A percentile compares a stretch with the other conserved stretches of the same genome.
Conservation (phyloP, 108 stramenopile genomes). For the Skeletonema costatum region DNA sequence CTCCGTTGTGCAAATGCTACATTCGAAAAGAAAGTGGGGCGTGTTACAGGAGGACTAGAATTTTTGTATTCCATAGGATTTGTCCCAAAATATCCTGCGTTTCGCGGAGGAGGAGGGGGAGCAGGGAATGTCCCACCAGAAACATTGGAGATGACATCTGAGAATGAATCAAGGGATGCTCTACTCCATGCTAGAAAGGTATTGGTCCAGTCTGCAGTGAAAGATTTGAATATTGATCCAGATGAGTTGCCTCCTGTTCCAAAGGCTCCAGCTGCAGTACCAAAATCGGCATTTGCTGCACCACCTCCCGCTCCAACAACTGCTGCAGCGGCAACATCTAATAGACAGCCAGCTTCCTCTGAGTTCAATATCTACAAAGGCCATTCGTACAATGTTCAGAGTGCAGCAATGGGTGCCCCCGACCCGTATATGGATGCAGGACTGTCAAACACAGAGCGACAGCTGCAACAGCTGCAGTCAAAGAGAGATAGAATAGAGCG, state of each 20-base stretch:
- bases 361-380: slow-evolving; percentile 72
- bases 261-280: slow-evolving; percentile 14
- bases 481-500: slow-evolving; percentile 65
- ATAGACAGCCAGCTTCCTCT: slow-evolving; percentile 4
- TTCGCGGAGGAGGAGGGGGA: slow-evolving; percentile 8
- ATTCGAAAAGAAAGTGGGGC: slow-evolving; percentile 61
- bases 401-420: slow-evolving; percentile 64
- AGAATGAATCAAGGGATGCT: slow-evolving; percentile 43
- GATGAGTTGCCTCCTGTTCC: slow-evolving; percentile 48
- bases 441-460: slow-evolving; percentile 49
- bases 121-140: slow-evolving; percentile 1
- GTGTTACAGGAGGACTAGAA: slow-evolving; percentile 54
- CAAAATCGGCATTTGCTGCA: slow-evolving; percentile 4
- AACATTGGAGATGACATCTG: slow-evolving; percentile 36
- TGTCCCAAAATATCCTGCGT: slow-evolving; percentile 26
- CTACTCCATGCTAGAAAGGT: slow-evolving; percentile 49
- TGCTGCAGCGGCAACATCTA: neutral
- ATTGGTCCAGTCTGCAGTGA: slow-evolving; percentile 45
- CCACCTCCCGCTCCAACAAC: neutral
- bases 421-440: slow-evolving; percentile 51
- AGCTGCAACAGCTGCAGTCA: slow-evolving; percentile 44
- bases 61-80: slow-evolving; percentile 77
- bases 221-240: slow-evolving; percentile 47
- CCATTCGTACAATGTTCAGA: slow-evolving; percentile 66
- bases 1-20: slow-evolving; percentile 63